A percentile compares a stretch with the other conserved stretches of the same genome.
These are phyloP conservation scores for Rhizopogon vinicolor DNA, from an alignment of 768 basidiomycete genomes.

Conservation along the genomic window DNA sequence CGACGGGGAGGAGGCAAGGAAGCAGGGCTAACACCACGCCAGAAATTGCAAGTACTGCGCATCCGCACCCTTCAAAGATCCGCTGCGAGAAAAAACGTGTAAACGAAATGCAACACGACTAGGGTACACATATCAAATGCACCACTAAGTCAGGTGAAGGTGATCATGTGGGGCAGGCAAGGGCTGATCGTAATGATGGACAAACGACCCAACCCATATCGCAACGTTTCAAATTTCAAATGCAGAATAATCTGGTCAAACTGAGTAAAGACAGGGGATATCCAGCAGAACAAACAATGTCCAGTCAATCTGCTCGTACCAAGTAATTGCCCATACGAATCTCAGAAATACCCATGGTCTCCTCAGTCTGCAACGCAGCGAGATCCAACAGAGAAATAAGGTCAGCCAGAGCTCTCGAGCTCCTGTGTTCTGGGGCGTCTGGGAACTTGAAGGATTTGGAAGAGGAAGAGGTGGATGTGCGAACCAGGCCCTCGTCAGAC, in stretches of 20 bases:
- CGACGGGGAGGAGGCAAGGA: too few relatives aligned
- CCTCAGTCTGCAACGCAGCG: constrained; percentile 10
- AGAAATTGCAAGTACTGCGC: too few relatives aligned
- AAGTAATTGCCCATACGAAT: neutral
- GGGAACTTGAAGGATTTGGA: constrained; percentile 22
- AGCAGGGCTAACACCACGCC: too few relatives aligned
- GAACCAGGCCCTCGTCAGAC: constrained; percentile 7
- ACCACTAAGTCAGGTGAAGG: neutral
- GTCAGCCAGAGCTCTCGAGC: constrained; percentile 17
- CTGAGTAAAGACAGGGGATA: neutral
- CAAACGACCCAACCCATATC: neutral
- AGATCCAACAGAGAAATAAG: constrained; percentile 26
- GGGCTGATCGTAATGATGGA: neutral
- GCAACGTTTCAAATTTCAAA: neutral
- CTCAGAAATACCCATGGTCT: neutral
- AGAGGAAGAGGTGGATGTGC: constrained; percentile 19
- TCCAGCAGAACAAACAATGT: neutral
- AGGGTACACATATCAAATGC: too few relatives aligned
- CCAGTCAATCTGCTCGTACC: neutral
- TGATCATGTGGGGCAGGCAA: neutral
- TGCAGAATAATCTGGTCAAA: neutral
- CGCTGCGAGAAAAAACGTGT: too few relatives aligned
- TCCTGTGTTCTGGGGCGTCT: constrained; percentile 13
- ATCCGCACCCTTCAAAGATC: too few relatives aligned
- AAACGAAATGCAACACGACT: too few relatives aligned